Conservation (phyloP, 768 basidiomycete genomes). For the Coprinopsis marcescibilis region DNA sequence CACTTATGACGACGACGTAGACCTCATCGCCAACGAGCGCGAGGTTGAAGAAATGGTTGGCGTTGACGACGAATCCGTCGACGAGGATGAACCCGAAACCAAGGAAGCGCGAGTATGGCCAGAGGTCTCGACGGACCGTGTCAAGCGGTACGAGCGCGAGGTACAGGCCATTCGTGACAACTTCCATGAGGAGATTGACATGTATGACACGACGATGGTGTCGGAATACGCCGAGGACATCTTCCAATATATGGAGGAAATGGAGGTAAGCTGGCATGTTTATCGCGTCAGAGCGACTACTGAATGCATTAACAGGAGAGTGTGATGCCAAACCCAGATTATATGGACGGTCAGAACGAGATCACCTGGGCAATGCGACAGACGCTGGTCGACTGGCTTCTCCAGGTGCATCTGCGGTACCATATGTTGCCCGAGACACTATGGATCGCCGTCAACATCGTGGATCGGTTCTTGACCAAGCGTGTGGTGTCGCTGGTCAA, state of each 20-base stretch:
- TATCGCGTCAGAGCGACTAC: neutral
- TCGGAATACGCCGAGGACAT: conserved; percentile 99
- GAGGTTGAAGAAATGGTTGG: conserved; percentile 39
- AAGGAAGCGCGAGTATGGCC: conserved; percentile 63
- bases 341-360: conserved; percentile 92
- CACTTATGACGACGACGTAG: conserved; percentile 33
- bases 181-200: conserved; percentile 62
- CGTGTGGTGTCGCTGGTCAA: conserved; percentile 85
- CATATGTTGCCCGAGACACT: conserved; percentile 99
- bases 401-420: conserved; percentile 96
- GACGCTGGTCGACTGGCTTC: conserved; percentile 95
- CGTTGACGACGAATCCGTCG: conserved; percentile 33
- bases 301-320: conserved; percentile 49
- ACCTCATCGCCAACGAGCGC: conserved; percentile 39
- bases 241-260: conserved; percentile 90
- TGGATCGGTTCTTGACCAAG: conserved; percentile 87
- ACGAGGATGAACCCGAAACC: conserved; percentile 22
- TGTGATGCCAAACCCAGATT: conserved; percentile 87
- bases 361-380: conserved; percentile 94
- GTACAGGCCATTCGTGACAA: conserved; percentile 67
- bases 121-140: conserved; percentile 60
- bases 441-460: conserved; percentile 98
- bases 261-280: conserved; percentile 60
- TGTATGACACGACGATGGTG: conserved; percentile 90
- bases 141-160: conserved; percentile 51